phyloP scores from a whole-genome alignment of 192 early-diverging fungal species.

The Umbelopsis sp. region DNA sequence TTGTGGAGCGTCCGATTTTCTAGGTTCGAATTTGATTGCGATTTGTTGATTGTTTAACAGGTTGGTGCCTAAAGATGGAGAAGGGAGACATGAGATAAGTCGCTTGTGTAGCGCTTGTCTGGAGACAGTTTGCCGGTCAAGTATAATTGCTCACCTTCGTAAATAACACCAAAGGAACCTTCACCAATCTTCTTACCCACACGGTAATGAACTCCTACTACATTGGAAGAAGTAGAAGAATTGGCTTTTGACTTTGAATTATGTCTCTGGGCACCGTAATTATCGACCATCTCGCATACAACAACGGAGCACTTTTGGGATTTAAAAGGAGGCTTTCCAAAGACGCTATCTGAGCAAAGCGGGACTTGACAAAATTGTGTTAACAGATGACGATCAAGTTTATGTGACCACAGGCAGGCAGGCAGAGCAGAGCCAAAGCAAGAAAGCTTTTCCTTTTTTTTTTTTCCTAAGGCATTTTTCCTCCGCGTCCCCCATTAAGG shows the following conservation, averaged over 20 bases:
- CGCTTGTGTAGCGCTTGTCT: not conserved
- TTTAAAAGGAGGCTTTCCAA: not conserved
- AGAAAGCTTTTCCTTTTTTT: not conserved
- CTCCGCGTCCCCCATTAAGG: constrained; percentile 6
- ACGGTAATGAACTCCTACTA: constrained; percentile 51
- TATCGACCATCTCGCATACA: constrained; percentile 19
- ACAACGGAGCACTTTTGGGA: not conserved
- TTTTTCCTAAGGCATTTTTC: constrained; percentile 14
- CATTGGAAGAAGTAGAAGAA: constrained; percentile 26
- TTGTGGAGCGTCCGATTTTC: constrained; percentile 95
- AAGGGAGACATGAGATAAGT: not conserved
- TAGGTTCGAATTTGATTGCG: constrained; percentile 95
- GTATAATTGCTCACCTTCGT: constrained; percentile 39
- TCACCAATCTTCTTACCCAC: constrained; percentile 56
- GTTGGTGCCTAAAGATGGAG: constrained; percentile 63
- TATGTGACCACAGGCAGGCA: not conserved
- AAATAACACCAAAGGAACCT: constrained; percentile 56
- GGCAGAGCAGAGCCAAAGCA: not conserved
- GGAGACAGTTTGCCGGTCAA: not conserved
- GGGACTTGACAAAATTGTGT: too few species aligned
- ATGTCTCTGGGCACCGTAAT: constrained; percentile 1
- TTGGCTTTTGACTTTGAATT: constrained; percentile 9
- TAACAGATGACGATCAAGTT: not conserved
- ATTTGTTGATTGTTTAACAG: constrained; percentile 87
- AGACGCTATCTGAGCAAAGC: not conserved